Evolutionary conservation across 2,329 filamentous ascomycete genomes (phyloP).

Genomic region (Arthrobotrys sinensis): DNA sequence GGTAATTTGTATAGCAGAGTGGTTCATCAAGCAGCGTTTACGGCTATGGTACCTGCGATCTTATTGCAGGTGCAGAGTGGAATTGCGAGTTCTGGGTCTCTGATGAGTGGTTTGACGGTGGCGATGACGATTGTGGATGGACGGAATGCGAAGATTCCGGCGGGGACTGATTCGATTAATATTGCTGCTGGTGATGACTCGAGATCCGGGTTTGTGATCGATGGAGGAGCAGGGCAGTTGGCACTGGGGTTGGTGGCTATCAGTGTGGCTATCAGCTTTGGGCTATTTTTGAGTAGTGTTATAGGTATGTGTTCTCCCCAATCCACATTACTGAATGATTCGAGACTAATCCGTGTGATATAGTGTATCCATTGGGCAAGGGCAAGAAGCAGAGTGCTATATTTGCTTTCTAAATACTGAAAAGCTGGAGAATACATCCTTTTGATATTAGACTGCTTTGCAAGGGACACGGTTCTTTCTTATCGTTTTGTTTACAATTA

Average conservation of each 20-base stretch:
- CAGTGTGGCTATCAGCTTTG: conserved; percentile 59
- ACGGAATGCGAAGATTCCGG: conserved; percentile 23
- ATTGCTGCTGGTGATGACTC: conserved; percentile 20
- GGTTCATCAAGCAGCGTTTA: conserved; percentile 84
- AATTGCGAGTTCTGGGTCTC: conserved; percentile 74
- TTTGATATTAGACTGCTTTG: not conserved
- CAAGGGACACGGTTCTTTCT: not conserved
- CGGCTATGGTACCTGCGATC: conserved; percentile 88
- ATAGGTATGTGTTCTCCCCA: conserved; percentile 39
- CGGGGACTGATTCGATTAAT: not conserved
- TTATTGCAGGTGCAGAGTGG: conserved; percentile 79
- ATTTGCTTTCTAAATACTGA: conserved; percentile 53
- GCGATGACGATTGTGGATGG: conserved; percentile 59
- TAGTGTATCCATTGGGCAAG: conserved; percentile 59
- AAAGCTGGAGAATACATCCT: not conserved
- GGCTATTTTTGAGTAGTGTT: conserved; percentile 58
- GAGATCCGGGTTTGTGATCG: conserved; percentile 43
- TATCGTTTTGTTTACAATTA: too few relatives aligned
- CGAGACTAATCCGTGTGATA: conserved; percentile 17
- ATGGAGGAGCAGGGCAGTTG: conserved; percentile 55
- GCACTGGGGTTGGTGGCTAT: conserved; percentile 58
- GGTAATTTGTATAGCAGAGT: conserved; percentile 84
- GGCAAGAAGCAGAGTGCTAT: conserved; percentile 56
- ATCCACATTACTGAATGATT: not conserved
- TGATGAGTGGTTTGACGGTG: conserved; percentile 67